Conservation (phyloP, 192 early-diverging fungal species). For the Thamnidium elegans region DNA sequence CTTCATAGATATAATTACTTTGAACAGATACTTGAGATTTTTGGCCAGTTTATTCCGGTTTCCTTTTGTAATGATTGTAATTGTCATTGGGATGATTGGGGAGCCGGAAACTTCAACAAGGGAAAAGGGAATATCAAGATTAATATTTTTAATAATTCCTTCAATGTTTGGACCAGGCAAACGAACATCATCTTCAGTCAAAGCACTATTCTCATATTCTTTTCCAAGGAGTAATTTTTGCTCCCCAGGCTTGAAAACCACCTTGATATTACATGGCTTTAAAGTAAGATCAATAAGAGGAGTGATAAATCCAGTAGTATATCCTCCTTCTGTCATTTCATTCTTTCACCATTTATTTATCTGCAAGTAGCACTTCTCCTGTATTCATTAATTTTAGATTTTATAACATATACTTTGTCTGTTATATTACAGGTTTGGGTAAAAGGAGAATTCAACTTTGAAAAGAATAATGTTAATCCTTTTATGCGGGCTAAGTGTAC, state of each 20-base stretch:
- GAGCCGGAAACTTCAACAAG: slow-evolving; percentile 3
- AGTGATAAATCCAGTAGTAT: background rate
- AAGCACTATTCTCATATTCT: slow-evolving; percentile 1
- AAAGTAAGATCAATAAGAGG: background rate
- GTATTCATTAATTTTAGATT: too few relatives aligned
- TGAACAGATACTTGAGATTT: background rate
- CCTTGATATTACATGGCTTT: background rate
- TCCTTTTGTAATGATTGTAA: background rate
- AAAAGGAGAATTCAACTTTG: too few relatives aligned
- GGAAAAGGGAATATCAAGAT: background rate
- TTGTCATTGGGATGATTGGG: background rate
- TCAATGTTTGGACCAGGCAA: slow-evolving; percentile 2
- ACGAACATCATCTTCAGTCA: slow-evolving; percentile 1
- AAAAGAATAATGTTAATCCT: too few relatives aligned
- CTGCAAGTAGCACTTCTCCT: too few relatives aligned
- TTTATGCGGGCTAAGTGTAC: too few relatives aligned
- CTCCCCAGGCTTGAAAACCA: slow-evolving; percentile 3
- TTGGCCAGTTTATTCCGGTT: background rate
- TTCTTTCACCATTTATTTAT: too few relatives aligned
- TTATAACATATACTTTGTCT: too few relatives aligned
- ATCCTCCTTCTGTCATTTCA: slow-evolving; percentile 3
- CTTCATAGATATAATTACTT: background rate
- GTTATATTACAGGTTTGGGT: too few relatives aligned
- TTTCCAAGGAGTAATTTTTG: background rate
- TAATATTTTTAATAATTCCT: background rate